Base-by-base conservation (phyloP, 176 grass and related monocot genomes). In the Saccharum officinarum region DNA sequence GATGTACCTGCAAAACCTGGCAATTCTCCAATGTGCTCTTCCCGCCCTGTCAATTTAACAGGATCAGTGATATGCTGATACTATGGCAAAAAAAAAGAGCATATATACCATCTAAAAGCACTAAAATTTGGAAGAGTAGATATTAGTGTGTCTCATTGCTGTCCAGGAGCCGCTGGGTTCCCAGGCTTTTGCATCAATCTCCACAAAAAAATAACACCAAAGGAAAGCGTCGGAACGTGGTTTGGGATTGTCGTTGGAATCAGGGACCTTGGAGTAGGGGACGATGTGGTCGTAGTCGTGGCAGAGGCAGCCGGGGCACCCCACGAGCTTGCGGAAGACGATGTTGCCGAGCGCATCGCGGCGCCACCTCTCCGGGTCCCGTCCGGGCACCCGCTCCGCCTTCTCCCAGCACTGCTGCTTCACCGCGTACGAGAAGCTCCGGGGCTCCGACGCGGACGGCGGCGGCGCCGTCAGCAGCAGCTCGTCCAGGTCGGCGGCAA, bases 321-420 rank as follows among this genome's bases (percentile, higher is more conserved):
- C 93, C 12, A 99, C 97, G 67, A 99, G 92, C 92, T 96, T 99
- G 71, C 97, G 90, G 78, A 96, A 99, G 73, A 99, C 90, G 78
- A 85, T 75, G 85, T 99, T 96, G 41, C 93, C 97, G n/a, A 96
- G 90, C 26, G 93, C 84, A 68, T 99, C 97, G 86, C 92, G 97
- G 90, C 97, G 93, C 97, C 97, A 99, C 84, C 97, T 86, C 55
- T 99, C 94, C 9, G 92, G 86, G 65, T 96, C 93, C 22, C 93
- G 73, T 33, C 90, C 94, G 52, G 28, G 28, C 2, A 96, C 78
- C 84, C 75, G 89, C 83, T 99, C 97, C 20, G 97, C 93, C 90
- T 94, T 96, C 50, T 94, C 93, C 97, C 97, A 99, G 90, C 97
- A 99, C 83, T 89, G 97, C 81, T 92, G 97, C 88, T 99, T 99